Base-by-base conservation (phyloP, 192 early-diverging fungal species). In the Umbelopsis sp. region DNA sequence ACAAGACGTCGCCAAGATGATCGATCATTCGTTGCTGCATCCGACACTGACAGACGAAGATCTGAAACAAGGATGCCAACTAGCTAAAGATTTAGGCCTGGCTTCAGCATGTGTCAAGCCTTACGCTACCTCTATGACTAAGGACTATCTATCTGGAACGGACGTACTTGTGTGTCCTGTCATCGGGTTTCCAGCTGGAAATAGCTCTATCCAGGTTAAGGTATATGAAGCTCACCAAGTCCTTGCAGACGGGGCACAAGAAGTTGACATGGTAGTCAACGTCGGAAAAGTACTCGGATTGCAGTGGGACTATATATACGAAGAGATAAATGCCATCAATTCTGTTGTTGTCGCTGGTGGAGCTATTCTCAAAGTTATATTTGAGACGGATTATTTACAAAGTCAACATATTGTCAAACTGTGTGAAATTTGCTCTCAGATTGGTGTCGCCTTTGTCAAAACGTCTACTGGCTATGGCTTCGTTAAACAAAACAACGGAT, bases 261-360 rank as follows among this genome's bases (percentile, higher is more conserved):
- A 84, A 71, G 76, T 84, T n/a, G 83, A 84, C 68, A 80, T 84
- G 83, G 83, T 84, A 1, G 25, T 82, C 29, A 84, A 84, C 71
- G 76, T 82, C 24, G 80, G 78, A 10, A 73, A 75, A 12, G 65
- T 82, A 25, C 77, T 78, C 50, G 81, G 80, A 1, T 73, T 74
- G 11, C 67, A 66, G 1, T 38, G 67, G 11, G 66, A 73, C 38
- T 47, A 80, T 31, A 77, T 84, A 34, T 77, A 68, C 5, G 59
- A 75, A 8, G 83, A 84, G 38, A 81, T 84, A 36, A 26, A 43
- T 22, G 31, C 25, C 14, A 29, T 84, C n/a, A 76, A 74, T 3
- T 11, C 6, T 10, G 80, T 80, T 12, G 77, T 77, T 62, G 82
- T 82, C 66, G 34, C 2, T 3, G 69, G 56, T 22, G 52, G 77